Conservation (phyloP, 495 filamentous ascomycete genomes). For the Apiosordaria backusii region DNA sequence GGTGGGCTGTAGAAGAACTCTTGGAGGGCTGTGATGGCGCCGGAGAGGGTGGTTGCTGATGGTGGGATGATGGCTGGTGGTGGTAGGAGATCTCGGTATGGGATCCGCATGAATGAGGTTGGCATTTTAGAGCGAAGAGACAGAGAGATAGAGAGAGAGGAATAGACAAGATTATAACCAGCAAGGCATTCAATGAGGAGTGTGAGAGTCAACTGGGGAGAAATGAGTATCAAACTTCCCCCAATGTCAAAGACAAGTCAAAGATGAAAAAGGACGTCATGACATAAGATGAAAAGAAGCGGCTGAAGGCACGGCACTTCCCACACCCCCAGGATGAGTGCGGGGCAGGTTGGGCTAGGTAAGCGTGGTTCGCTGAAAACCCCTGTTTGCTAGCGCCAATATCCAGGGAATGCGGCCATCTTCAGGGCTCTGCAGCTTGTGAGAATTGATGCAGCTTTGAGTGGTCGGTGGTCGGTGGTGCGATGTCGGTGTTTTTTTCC, state of each 20-base stretch:
- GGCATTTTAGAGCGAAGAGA: constrained; percentile 18
- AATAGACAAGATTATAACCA: not conserved
- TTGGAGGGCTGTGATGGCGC: constrained; percentile 71
- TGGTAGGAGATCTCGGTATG: constrained; percentile 83
- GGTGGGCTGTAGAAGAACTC: constrained; percentile 65
- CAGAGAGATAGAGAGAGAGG: too few relatives aligned
- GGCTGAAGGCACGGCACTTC: not conserved
- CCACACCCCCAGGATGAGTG: not conserved
- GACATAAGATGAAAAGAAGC: not conserved
- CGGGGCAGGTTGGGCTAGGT: not conserved
- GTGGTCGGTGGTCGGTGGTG: not conserved
- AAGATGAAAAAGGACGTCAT: not conserved
- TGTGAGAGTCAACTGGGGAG: too few relatives aligned
- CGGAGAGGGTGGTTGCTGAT: constrained; percentile 62
- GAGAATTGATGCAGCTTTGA: not conserved
- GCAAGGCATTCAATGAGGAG: too few relatives aligned
- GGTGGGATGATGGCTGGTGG: constrained; percentile 68
- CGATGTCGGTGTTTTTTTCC: not conserved
- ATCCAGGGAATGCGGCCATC: not conserved
- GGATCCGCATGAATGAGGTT: constrained; percentile 67
- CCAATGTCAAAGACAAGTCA: too few relatives aligned
- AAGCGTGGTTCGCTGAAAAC: not conserved
- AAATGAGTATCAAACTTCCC: not conserved
- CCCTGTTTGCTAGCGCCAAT: not conserved
- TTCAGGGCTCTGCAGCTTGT: not conserved